Percentiles rank a stretch among this genome's conserved stretches.
phyloP scores from a whole-genome alignment of 257 asterid species.

The Solanum rostratum region DNA sequence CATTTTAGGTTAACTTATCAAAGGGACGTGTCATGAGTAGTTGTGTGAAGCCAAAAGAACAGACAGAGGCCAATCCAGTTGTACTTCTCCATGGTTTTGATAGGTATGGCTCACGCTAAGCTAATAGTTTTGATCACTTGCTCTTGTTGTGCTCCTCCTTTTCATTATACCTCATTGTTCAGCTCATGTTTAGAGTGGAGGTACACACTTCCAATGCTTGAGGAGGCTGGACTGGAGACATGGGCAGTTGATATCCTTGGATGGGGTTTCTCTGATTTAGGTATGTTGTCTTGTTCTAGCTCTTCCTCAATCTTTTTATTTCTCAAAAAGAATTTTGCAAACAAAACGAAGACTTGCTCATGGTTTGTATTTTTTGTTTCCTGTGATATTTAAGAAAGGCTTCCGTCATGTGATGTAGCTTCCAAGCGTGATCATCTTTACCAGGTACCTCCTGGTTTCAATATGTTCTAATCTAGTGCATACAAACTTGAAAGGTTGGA shows the following conservation, averaged over 20 bases:
- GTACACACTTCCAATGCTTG: slow-evolving; percentile 63
- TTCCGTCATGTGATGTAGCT: slow-evolving; percentile 60
- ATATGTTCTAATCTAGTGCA: background rate
- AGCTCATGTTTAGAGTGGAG: slow-evolving; percentile 93
- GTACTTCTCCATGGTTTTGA: slow-evolving; percentile 86
- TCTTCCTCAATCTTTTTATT: background rate
- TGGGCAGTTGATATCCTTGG: slow-evolving; percentile 89
- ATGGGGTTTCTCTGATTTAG: slow-evolving; percentile 85
- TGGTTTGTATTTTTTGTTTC: background rate
- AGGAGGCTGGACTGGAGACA: slow-evolving; percentile 56
- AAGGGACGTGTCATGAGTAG: slow-evolving; percentile 58
- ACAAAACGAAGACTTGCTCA: background rate
- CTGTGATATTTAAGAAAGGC: slow-evolving; percentile 25
- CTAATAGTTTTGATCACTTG: background rate
- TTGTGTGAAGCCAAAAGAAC: slow-evolving; percentile 49
- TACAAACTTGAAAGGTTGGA: background rate
- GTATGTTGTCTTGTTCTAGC: slow-evolving; percentile 10
- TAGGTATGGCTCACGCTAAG: slow-evolving; percentile 22
- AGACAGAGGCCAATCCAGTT: slow-evolving; percentile 40
- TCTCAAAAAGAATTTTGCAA: background rate
- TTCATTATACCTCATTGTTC: background rate
- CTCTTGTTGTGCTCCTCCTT: background rate
- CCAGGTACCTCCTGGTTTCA: background rate
- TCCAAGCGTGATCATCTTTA: slow-evolving; percentile 64
- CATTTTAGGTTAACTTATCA: background rate